Percentiles rank a stretch among this genome's conserved stretches.
phyloP scores from a whole-genome alignment of 2,329 filamentous ascomycete species.

The Pseudocercospora pini-densiflorae region DNA sequence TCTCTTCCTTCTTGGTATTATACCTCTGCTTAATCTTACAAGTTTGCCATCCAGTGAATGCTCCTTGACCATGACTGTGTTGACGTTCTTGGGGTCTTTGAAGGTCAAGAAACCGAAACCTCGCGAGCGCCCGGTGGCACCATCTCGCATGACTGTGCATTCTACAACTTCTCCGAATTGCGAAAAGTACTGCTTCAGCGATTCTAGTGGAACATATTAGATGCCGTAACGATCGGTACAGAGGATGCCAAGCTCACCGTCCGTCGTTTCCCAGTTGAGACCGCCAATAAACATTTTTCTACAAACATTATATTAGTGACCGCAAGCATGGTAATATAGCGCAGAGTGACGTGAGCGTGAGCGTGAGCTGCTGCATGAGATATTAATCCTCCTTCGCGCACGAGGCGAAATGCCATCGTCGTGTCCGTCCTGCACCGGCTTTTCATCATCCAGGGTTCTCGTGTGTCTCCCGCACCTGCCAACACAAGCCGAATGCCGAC shows the following conservation, averaged over 20 bases:
- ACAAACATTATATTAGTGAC: constrained; percentile 38
- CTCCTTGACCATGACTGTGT: constrained; percentile 99
- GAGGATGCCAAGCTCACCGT: constrained; percentile 69
- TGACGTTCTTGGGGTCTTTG: constrained; percentile 96
- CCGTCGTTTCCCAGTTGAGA: constrained; percentile 98
- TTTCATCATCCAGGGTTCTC: neutral
- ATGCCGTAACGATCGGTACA: constrained; percentile 4
- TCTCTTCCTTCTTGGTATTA: constrained; percentile 25
- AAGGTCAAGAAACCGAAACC: constrained; percentile 98
- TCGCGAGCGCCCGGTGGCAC: constrained; percentile 87
- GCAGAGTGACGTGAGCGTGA: constrained; percentile 28
- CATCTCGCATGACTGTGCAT: constrained; percentile 99
- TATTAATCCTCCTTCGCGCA: constrained; percentile 11
- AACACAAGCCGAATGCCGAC: constrained; percentile 5
- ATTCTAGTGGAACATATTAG: constrained; percentile 66
- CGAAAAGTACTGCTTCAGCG: constrained; percentile 93
- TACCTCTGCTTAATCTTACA: constrained; percentile 60
- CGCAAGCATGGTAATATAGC: neutral
- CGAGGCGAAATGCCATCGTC: constrained; percentile 3
- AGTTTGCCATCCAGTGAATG: constrained; percentile 98
- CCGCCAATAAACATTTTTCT: constrained; percentile 99
- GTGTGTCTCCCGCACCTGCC: neutral
- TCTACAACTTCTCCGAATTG: constrained; percentile 97
- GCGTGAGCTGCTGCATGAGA: constrained; percentile 22
- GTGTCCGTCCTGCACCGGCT: neutral